These are phyloP conservation scores for Candida sp. DNA, from an alignment of 1,139 yeast genomes.

Conservation along the genomic window DNA sequence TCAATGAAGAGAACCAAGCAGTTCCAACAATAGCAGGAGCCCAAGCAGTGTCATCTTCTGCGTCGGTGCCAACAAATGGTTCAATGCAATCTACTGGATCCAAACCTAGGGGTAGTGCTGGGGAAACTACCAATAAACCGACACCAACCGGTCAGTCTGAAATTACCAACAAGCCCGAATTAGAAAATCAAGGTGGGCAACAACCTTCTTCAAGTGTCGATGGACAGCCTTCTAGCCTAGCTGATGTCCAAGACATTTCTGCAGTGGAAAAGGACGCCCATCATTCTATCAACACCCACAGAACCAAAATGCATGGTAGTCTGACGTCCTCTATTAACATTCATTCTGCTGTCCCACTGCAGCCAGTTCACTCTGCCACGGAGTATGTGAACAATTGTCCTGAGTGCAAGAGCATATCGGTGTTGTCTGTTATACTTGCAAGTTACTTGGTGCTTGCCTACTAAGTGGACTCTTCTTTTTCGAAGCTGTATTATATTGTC, in stretches of 20 bases:
- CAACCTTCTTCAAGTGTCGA: not conserved
- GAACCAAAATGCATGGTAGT: not conserved
- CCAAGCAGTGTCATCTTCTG: no score
- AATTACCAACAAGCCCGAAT: not conserved
- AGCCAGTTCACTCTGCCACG: not conserved
- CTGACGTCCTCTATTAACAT: not conserved
- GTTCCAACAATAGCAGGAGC: no score
- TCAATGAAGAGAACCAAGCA: no score
- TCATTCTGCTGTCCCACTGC: not conserved
- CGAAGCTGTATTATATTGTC: not conserved
- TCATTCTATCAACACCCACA: not conserved
- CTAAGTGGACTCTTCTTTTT: not conserved
- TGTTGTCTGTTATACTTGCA: not conserved
- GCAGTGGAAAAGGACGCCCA: not conserved
- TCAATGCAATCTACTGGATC: no score
- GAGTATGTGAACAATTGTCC: conserved; percentile 2
- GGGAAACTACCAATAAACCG: not conserved
- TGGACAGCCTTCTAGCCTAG: no score
- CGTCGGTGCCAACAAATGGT: no score
- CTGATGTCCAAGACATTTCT: no score
- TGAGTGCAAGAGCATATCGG: not conserved
- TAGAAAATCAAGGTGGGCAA: not conserved
- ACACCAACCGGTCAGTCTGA: not conserved
- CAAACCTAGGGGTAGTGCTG: not conserved
- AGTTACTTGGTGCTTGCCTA: not conserved